phyloP scores from a whole-genome alignment of 2,329 filamentous ascomycete species.

The Fonsecaea pedrosoi region DNA sequence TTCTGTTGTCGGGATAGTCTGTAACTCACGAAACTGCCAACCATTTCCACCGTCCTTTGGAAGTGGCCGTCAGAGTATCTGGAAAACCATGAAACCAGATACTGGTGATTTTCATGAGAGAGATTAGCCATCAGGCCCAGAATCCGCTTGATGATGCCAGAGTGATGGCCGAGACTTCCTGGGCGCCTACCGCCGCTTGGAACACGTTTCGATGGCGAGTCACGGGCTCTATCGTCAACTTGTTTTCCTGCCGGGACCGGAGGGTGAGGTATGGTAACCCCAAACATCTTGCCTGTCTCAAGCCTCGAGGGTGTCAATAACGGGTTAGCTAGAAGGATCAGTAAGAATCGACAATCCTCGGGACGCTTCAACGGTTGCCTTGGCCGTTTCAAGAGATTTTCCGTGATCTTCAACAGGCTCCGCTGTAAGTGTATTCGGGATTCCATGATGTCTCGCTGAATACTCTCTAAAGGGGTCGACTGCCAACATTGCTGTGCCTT shows the following conservation, averaged over 20 bases:
- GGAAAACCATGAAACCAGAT: conserved; percentile 79
- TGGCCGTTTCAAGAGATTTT: conserved; percentile 80
- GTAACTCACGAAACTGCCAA: conserved; percentile 80
- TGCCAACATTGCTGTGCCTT: conserved; percentile 44
- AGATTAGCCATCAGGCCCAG: conserved; percentile 80
- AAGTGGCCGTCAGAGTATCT: conserved; percentile 72
- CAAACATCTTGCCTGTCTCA: conserved; percentile 30
- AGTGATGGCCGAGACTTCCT: conserved; percentile 69
- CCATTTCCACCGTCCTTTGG: conserved; percentile 74
- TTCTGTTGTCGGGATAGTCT: conserved; percentile 74
- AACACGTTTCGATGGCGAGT: conserved; percentile 32
- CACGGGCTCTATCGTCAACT: conserved; percentile 32
- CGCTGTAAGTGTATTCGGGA: conserved; percentile 74
- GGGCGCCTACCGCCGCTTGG: conserved; percentile 39
- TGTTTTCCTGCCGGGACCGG: conserved; percentile 15
- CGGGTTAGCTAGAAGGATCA: conserved; percentile 81
- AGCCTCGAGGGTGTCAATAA: conserved; percentile 58
- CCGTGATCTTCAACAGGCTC: conserved; percentile 76
- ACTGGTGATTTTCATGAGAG: conserved; percentile 75
- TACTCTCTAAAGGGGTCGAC: conserved; percentile 48
- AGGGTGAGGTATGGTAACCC: conserved; percentile 18
- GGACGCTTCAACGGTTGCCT: conserved; percentile 71
- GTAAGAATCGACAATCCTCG: conserved; percentile 75
- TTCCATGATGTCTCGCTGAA: conserved; percentile 58
- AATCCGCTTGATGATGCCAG: conserved; percentile 83